Evolutionary conservation across 129 eudicot species (phyloP).

Genomic region (Flaveria linearis): DNA sequence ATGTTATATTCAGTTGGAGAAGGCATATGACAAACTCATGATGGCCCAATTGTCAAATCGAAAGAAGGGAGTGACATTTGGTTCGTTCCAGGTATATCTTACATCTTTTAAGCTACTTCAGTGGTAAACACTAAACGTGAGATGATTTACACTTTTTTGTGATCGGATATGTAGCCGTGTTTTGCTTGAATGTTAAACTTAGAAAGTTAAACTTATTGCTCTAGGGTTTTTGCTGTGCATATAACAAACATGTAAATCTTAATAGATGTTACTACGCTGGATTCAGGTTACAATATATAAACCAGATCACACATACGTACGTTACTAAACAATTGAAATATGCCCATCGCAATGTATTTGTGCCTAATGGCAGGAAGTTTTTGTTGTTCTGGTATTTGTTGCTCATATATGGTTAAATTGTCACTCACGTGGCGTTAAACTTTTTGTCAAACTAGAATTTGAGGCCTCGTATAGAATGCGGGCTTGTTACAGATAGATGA

Average conservation of each 20-base stretch:
- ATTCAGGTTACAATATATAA: background rate
- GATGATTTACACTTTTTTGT: constrained; percentile 6
- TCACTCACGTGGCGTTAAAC: background rate
- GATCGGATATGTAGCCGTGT: background rate
- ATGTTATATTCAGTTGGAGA: constrained; percentile 62
- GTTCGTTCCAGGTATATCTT: constrained; percentile 59
- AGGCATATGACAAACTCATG: constrained; percentile 89
- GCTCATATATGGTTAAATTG: background rate
- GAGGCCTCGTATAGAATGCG: background rate
- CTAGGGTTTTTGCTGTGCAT: background rate
- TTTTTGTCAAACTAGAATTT: background rate
- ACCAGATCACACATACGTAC: background rate
- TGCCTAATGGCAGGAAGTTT: background rate
- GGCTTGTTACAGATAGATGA: background rate
- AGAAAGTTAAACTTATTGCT: background rate
- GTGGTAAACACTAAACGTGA: background rate
- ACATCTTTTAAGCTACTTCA: background rate
- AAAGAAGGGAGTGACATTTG: constrained; percentile 82
- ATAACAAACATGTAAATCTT: background rate
- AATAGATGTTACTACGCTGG: background rate
- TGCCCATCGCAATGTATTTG: background rate
- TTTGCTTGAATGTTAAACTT: background rate
- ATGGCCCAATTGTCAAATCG: constrained; percentile 75
- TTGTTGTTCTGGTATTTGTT: constrained; percentile 1
- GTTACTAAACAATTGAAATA: background rate